These are phyloP conservation scores for Penicillium sp. DNA, from an alignment of 2,329 filamentous ascomycete species.

Conservation along the genomic window DNA sequence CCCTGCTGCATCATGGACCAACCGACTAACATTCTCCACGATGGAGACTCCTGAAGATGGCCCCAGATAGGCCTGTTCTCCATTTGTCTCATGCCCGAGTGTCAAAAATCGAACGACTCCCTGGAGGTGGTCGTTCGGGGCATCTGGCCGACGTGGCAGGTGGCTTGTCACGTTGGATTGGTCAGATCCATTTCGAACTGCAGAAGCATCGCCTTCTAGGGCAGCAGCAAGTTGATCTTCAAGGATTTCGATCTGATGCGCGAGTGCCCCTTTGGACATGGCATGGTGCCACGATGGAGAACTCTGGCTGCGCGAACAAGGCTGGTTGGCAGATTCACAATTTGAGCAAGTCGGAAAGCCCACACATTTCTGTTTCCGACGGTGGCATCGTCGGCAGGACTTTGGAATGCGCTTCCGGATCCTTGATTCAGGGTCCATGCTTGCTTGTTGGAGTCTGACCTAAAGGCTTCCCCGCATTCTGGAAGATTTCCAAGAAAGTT, in stretches of 20 bases:
- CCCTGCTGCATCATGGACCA: slow-evolving; percentile 5
- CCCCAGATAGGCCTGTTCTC: slow-evolving; percentile 14
- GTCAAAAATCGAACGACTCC: slow-evolving; percentile 10
- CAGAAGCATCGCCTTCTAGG: background rate
- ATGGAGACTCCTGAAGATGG: slow-evolving; percentile 20
- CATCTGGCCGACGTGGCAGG: background rate
- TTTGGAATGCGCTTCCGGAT: slow-evolving; percentile 25
- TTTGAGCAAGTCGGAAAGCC: slow-evolving; percentile 22
- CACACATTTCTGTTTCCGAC: slow-evolving; percentile 27
- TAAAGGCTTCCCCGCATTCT: background rate
- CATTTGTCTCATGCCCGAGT: background rate
- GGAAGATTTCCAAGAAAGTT: background rate
- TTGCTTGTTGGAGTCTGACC: background rate
- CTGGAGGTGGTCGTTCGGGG: background rate
- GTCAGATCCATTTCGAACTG: background rate
- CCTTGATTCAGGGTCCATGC: slow-evolving; percentile 6
- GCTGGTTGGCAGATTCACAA: slow-evolving; percentile 20
- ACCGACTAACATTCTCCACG: slow-evolving; percentile 2
- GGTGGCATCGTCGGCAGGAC: slow-evolving; percentile 25
- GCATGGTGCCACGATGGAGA: slow-evolving; percentile 26
- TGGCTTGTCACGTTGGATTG: background rate
- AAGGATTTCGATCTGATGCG: slow-evolving; percentile 20
- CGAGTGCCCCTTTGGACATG: slow-evolving; percentile 27
- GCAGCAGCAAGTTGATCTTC: slow-evolving; percentile 18
- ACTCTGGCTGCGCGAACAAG: slow-evolving; percentile 19